Conservation (phyloP, 1,284 basidiomycete species). For the Salmacisia buchloeana region DNA sequence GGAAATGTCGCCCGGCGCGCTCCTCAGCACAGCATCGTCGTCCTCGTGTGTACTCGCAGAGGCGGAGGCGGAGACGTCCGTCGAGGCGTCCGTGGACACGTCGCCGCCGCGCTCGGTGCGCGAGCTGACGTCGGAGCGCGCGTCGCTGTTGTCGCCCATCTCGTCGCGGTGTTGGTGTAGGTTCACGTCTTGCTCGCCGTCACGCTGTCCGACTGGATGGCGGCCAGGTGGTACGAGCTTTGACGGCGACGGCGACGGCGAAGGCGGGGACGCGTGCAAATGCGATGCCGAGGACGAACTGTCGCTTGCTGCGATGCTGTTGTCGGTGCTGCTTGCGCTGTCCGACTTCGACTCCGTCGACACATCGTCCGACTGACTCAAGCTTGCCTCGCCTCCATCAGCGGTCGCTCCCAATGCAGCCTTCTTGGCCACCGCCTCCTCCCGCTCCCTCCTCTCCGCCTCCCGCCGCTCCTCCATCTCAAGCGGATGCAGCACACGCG, state of each 20-base stretch:
- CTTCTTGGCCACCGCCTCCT: constrained; percentile 9
- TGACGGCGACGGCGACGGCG: background rate
- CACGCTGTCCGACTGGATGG: too few relatives aligned
- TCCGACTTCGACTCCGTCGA: background rate
- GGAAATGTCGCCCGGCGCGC: too few relatives aligned
- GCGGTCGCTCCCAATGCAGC: constrained; percentile 4
- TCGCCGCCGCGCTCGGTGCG: background rate
- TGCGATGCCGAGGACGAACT: too few relatives aligned
- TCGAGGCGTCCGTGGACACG: background rate
- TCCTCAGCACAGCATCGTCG: too few relatives aligned
- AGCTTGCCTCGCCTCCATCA: background rate
- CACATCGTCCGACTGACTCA: background rate
- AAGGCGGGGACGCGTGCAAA: background rate
- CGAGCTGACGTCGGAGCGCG: background rate
- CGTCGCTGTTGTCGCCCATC: background rate
- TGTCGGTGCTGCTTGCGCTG: too few relatives aligned
- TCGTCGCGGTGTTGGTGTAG: background rate
- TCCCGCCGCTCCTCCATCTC: constrained; percentile 31
- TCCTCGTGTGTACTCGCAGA: background rate
- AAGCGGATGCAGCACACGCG: constrained; percentile 34
- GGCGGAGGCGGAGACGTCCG: too few relatives aligned
- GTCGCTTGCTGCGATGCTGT: too few relatives aligned
- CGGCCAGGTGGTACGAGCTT: background rate
- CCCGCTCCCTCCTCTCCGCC: constrained; percentile 14
- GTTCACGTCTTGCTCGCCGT: background rate